Conservation (phyloP, 2,329 filamentous ascomycete genomes). For the Talaromyces marneffei region DNA sequence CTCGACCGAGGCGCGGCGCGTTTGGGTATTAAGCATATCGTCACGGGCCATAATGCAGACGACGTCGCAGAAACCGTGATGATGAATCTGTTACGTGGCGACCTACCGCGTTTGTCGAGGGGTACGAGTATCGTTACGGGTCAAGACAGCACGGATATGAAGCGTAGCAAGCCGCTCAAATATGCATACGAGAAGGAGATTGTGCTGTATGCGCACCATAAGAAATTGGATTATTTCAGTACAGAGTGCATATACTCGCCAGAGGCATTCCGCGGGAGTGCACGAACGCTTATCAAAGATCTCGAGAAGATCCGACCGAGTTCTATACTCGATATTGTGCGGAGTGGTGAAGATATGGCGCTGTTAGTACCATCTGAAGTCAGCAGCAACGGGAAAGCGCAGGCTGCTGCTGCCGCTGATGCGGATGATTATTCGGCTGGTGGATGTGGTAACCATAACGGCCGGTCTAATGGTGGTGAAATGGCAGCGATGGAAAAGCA, state of each 20-base stretch:
- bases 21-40: slow-evolving; percentile 82
- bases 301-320: slow-evolving; percentile 88
- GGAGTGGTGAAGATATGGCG: slow-evolving; percentile 94
- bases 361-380: slow-evolving; percentile 65
- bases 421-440: slow-evolving; percentile 55
- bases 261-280: slow-evolving; percentile 90
- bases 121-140: slow-evolving; percentile 86
- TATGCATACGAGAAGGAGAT: slow-evolving; percentile 99
- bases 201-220: slow-evolving; percentile 94
- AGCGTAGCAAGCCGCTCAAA: slow-evolving; percentile 92
- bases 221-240: slow-evolving; percentile 94
- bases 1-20: slow-evolving; percentile 86
- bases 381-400: slow-evolving; percentile 28
- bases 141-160: slow-evolving; percentile 74
- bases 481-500: slow-evolving; percentile 77
- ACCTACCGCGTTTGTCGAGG: slow-evolving; percentile 77
- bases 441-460: slow-evolving; percentile 69
- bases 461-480: slow-evolving; percentile 62
- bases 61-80: slow-evolving; percentile 95
- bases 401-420: slow-evolving; percentile 26
- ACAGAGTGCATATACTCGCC: slow-evolving; percentile 98
- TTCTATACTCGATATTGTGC: slow-evolving; percentile 89
- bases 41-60: slow-evolving; percentile 96
- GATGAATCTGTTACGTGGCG: slow-evolving; percentile 92
- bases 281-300: slow-evolving; percentile 87